phyloP scores from a whole-genome alignment of 2,329 filamentous ascomycete genomes.

The Herpotrichia juniperi region DNA sequence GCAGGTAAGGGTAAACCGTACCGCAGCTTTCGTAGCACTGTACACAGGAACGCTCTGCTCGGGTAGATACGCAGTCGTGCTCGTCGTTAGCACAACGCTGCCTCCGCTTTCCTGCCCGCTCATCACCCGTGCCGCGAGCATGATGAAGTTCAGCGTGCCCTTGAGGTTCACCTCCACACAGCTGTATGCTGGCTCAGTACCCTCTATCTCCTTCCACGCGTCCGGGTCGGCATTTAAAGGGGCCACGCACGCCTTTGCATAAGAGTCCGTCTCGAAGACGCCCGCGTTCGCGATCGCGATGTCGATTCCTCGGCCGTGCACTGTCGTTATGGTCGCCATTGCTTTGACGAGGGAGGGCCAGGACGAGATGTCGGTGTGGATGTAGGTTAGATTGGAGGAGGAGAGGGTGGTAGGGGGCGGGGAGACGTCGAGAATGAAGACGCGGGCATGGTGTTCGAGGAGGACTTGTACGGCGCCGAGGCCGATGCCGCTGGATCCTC shows the following conservation, averaged over 20 bases:
- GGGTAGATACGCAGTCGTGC: conserved; percentile 46
- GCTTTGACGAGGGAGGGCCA: conserved; percentile 30
- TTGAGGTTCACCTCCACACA: conserved; percentile 45
- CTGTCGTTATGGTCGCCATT: conserved; percentile 19
- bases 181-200: conserved; percentile 27
- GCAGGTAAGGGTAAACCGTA: conserved; percentile 9
- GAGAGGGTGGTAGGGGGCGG: conserved; percentile 20
- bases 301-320: conserved; percentile 27
- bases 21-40: conserved; percentile 21
- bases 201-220: background rate
- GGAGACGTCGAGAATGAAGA: conserved; percentile 49
- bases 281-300: conserved; percentile 46
- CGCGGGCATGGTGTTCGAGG: conserved; percentile 43
- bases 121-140: conserved; percentile 40
- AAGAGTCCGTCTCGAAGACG: conserved; percentile 24
- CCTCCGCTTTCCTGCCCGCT: conserved; percentile 24
- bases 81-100: conserved; percentile 48
- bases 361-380: conserved; percentile 31
- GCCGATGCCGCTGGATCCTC: conserved; percentile 49
- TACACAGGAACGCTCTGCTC: conserved; percentile 47
- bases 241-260: conserved; percentile 21
- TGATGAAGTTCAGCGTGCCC: conserved; percentile 40
- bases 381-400: conserved; percentile 17
- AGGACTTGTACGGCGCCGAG: conserved; percentile 50
- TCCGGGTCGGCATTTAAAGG: background rate